Evolutionary conservation across 176 grass and related monocot species (phyloP).

Genomic region (Eremochloa ophiuroides): DNA sequence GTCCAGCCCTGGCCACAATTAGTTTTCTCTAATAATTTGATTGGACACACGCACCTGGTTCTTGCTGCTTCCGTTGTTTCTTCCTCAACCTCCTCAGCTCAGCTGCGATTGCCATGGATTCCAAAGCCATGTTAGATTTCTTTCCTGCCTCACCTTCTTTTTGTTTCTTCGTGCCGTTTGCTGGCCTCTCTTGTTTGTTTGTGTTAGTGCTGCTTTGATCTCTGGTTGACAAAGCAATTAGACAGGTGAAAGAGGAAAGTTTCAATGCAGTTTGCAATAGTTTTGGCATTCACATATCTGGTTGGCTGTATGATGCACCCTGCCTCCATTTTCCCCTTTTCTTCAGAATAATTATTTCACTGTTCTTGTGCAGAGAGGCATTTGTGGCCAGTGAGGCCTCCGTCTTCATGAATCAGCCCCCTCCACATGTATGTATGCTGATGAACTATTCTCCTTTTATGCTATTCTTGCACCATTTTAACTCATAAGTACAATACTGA

Average conservation of each 20-base stretch:
- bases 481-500: background rate
- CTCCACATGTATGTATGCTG: slow-evolving; percentile 23
- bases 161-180: background rate
- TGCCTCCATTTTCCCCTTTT: background rate
- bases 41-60: background rate
- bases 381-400: background rate
- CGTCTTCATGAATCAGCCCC: slow-evolving; percentile 15
- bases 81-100: background rate
- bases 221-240: background rate
- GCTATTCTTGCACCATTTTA: background rate
- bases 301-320: background rate
- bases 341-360: background rate
- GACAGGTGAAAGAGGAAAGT: background rate
- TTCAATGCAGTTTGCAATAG: background rate
- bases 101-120: slow-evolving; percentile 15
- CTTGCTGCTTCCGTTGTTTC: background rate
- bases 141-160: background rate
- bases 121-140: slow-evolving; percentile 30
- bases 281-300: background rate
- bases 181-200: background rate
- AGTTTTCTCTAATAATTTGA: background rate
- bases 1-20: background rate
- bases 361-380: slow-evolving; percentile 29
- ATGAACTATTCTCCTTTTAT: slow-evolving; percentile 16
- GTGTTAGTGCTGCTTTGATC: background rate